Percentiles rank a stretch among this genome's conserved stretches.
Evolutionary conservation across 164 flowering plant species (phyloP).

Genomic region (Nymphaea thermarum): DNA sequence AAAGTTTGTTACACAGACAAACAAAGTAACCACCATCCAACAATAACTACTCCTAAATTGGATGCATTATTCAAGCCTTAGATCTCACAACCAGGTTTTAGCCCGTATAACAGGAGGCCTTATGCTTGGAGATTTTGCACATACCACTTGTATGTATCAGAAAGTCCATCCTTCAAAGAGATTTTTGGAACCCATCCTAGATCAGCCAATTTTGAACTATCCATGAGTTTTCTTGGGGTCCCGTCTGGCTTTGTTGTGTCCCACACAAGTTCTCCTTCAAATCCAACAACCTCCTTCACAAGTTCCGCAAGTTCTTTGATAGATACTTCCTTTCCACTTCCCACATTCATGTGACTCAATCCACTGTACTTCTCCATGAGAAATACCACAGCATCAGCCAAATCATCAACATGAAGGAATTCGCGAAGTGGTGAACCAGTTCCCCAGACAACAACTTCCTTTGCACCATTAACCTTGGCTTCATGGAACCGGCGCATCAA

Average conservation of each 20-base stretch:
- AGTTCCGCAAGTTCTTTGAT: conserved; percentile 81
- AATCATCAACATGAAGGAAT: conserved; percentile 87
- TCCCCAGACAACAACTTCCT: conserved; percentile 94
- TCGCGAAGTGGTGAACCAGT: conserved; percentile 77
- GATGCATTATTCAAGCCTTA: neutral
- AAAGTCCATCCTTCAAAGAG: conserved; percentile 63
- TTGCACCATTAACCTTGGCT: conserved; percentile 50
- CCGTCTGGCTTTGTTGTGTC: conserved; percentile 85
- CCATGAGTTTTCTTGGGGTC: conserved; percentile 95
- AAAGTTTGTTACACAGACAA: no score
- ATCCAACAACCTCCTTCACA: conserved; percentile 82
- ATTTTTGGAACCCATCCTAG: conserved; percentile 83
- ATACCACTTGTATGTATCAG: conserved; percentile 86
- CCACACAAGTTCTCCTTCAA: conserved; percentile 78
- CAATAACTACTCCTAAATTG: neutral
- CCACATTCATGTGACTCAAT: conserved; percentile 71
- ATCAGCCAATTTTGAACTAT: conserved; percentile 55
- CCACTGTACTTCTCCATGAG: conserved; percentile 73
- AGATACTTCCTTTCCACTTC: conserved; percentile 84
- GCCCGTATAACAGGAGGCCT: conserved; percentile 8
- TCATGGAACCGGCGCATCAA: conserved; percentile 84
- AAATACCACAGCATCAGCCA: conserved; percentile 79
- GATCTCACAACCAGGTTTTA: neutral
- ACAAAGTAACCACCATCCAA: no score
- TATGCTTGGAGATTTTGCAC: conserved; percentile 47